These are phyloP conservation scores for Brachypodium distachyon DNA, from an alignment of 202 grass and related monocot genomes.

Conservation along the genomic window DNA sequence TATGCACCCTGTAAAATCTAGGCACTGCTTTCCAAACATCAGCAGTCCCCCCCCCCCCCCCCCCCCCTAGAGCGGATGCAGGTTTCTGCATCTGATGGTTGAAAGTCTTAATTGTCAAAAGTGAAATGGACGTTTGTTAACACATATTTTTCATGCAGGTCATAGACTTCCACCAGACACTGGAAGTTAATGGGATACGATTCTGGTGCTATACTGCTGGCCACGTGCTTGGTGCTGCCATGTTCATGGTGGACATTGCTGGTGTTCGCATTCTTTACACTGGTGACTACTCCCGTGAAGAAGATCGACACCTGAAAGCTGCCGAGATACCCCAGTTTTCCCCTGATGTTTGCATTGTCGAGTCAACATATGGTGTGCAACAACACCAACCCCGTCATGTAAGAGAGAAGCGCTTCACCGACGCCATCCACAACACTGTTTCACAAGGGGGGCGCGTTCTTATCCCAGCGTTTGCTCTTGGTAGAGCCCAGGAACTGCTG, in stretches of 20 bases:
- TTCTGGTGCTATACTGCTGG: slow-evolving; percentile 99
- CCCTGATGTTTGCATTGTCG: slow-evolving; percentile 89
- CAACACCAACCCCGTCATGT: slow-evolving; percentile 68
- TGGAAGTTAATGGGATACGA: slow-evolving; percentile 92
- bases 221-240: slow-evolving; percentile 91
- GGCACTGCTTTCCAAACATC: neutral
- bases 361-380: slow-evolving; percentile 92
- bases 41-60: neutral
- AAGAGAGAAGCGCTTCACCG: slow-evolving; percentile 87
- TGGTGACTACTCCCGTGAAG: slow-evolving; percentile 91
- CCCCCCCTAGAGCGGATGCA: neutral
- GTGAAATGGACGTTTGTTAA: neutral
- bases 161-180: slow-evolving; percentile 96
- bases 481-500: slow-evolving; percentile 82
- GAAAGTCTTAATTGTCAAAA: neutral
- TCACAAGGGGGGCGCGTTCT: slow-evolving; percentile 77
- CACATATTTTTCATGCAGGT: slow-evolving; percentile 35
- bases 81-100: neutral
- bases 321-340: slow-evolving; percentile 78
- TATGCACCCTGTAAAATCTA: neutral
- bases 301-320: slow-evolving; percentile 88
- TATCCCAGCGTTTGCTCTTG: slow-evolving; percentile 90
- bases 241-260: slow-evolving; percentile 99
- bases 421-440: slow-evolving; percentile 69
- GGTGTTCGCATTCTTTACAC: slow-evolving; percentile 91